These are phyloP conservation scores for Yarrowia porcina DNA, from an alignment of 805 yeast species.

Conservation along the genomic window DNA sequence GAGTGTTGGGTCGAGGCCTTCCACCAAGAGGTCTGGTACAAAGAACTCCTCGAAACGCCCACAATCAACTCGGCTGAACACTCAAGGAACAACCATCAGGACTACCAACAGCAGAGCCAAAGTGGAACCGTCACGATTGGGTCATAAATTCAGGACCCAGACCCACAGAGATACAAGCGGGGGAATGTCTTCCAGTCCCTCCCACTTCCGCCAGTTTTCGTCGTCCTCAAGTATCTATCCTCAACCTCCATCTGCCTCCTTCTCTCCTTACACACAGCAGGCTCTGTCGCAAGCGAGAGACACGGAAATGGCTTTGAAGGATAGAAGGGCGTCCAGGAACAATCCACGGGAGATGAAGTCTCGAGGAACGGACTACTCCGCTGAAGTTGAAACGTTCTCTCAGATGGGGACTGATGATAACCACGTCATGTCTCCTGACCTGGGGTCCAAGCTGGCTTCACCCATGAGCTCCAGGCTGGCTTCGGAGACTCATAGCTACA, in stretches of 20 bases:
- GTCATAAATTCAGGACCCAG: neutral
- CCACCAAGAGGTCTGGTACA: too few species aligned
- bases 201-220: neutral
- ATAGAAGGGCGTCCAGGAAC: neutral
- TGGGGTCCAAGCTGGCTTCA: neutral
- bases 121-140: neutral
- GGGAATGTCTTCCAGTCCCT: neutral
- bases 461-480: neutral
- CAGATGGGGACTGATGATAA: neutral
- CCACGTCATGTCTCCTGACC: conserved; percentile 2
- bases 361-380: neutral
- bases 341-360: neutral
- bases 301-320: neutral
- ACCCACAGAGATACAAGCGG: neutral
- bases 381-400: conserved; percentile 1
- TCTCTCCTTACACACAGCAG: conserved; percentile 5
- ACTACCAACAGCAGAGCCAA: neutral
- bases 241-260: neutral
- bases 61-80: neutral
- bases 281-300: neutral
- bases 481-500: neutral
- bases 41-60: neutral
- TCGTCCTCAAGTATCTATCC: neutral
- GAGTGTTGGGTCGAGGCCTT: neutral
- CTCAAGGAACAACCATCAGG: neutral